Conservation (phyloP, 441 rosid genomes). For the Daphne laureola region DNA sequence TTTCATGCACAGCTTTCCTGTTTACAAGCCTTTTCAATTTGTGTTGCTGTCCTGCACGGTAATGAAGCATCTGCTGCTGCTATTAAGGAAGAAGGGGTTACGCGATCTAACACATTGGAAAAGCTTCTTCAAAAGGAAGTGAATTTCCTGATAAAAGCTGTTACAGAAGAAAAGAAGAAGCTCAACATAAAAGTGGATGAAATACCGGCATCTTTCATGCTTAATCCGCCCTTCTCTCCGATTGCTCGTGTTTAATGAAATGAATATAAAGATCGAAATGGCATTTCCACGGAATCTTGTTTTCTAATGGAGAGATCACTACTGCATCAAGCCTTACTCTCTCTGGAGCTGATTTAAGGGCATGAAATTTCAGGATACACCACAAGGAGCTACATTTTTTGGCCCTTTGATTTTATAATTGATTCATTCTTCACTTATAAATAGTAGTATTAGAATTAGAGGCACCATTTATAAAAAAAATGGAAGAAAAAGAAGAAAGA, state of each 20-base stretch:
- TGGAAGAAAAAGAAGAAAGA: background rate
- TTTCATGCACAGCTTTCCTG: constrained; percentile 84
- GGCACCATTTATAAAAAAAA: constrained; percentile 6
- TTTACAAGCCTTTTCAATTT: constrained; percentile 85
- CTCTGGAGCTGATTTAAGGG: constrained; percentile 2
- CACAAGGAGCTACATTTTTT: constrained; percentile 13
- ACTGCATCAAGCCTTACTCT: constrained; percentile 4
- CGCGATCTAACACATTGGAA: constrained; percentile 53
- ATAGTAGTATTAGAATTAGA: constrained; percentile 22
- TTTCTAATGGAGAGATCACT: constrained; percentile 10
- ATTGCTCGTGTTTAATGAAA: constrained; percentile 59
- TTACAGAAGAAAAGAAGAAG: constrained; percentile 41
- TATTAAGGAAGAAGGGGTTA: constrained; percentile 20
- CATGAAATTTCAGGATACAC: background rate
- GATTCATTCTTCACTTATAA: constrained; percentile 28
- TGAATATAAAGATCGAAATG: constrained; percentile 8
- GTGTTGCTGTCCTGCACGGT: constrained; percentile 70
- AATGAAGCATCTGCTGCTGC: constrained; percentile 24
- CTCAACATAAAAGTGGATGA: constrained; percentile 29
- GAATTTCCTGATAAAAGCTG: constrained; percentile 55
- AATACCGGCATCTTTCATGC: constrained; percentile 44
- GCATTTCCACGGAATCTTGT: background rate
- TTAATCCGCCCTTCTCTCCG: constrained; percentile 88
- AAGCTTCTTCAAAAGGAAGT: constrained; percentile 63
- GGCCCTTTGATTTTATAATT: constrained; percentile 15